Conservation (phyloP, 2,329 filamentous ascomycete species). For the Arthrobotrys sinensis region DNA sequence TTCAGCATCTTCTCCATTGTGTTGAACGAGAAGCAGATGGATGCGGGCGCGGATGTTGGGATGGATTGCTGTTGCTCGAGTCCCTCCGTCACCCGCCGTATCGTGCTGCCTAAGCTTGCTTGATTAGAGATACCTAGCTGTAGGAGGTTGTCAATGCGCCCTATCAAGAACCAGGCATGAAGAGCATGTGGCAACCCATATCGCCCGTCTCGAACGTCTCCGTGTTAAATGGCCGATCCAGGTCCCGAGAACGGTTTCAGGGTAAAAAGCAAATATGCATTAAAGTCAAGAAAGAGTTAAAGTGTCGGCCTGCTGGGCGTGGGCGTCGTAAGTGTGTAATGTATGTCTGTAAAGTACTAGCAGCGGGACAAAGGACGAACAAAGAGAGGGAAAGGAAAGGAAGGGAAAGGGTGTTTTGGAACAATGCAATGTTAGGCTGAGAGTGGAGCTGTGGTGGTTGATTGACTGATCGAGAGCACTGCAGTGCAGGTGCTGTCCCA, state of each 20-base stretch:
- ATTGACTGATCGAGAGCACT: conserved; percentile 17
- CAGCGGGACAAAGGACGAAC: conserved; percentile 39
- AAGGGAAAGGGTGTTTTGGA: conserved; percentile 40
- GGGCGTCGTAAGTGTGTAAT: conserved; percentile 51
- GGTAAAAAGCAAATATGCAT: conserved; percentile 55
- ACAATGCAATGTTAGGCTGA: conserved; percentile 30
- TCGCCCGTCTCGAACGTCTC: conserved; percentile 51
- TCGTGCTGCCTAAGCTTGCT: conserved; percentile 47
- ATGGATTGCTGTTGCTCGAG: conserved; percentile 16
- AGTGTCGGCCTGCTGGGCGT: conserved; percentile 33
- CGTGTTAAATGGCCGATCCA: conserved; percentile 50
- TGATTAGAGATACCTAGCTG: conserved; percentile 1
- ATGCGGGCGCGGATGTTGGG: conserved; percentile 17
- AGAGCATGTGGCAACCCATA: conserved; percentile 56
- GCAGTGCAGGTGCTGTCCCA: conserved; percentile 35
- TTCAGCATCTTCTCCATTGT: conserved; percentile 28
- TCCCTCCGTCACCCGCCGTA: conserved; percentile 7
- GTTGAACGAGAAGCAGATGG: conserved; percentile 29
- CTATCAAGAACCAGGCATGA: conserved; percentile 39
- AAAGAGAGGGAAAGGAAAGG: conserved; percentile 29
- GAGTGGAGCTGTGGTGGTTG: conserved; percentile 26
- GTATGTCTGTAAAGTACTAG: conserved; percentile 10
- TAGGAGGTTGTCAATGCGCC: conserved; percentile 32
- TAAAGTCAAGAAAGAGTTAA: conserved; percentile 35
- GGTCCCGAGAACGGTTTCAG: conserved; percentile 48